Base-by-base conservation (phyloP, 495 filamentous ascomycete species). In the Hamigera avellanea region DNA sequence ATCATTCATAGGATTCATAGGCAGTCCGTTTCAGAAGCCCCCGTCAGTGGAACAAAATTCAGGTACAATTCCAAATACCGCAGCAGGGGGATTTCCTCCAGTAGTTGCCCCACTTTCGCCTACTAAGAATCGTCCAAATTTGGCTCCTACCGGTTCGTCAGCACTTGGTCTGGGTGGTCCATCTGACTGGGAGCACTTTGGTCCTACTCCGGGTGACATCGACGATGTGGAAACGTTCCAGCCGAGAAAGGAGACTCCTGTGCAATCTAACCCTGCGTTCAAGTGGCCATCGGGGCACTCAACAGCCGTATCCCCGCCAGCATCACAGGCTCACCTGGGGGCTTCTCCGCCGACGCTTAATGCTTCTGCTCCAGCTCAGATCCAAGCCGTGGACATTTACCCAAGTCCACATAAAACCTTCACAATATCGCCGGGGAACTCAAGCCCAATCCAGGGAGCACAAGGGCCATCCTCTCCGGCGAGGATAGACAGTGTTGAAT, bases 101-200 rank as follows among this genome's bases (percentile, higher is more conserved):
- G 18, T 33, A 13, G 13, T 43, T 42, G 28, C 44, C 0, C 45
- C 53, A 16, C 46, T 46, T 16, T 35, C 52, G 6, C 53, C 53
- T 8, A 43, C 47, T 18, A 50, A 53, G 37, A 34, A 42, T 13
- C 44, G 43, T 25, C 35, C 45, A 5, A 44, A 43, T 33, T 16
- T 45, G 14, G 25, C 49, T 9, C 31, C 46, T 5, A 38, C 56
- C 10, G 42, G 43, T 28, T 28, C 61, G 8, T 73, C 71, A 35
- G 67, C 67, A 10, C 43, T 78, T 23, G 72, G 73, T 0, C 48
- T 55, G 36, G 70, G 70, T 6, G 62, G 65, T 1, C 73, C 72
- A 1, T 75, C 72, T n/a, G 74, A 74, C 39, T 76, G 72, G 74
- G 73, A 77, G 36, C 66, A 73, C 45, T 62, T 77, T 41, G 54